phyloP scores from a whole-genome alignment of 352 stramenopile genomes.

The Nothophytophthora sp. region DNA sequence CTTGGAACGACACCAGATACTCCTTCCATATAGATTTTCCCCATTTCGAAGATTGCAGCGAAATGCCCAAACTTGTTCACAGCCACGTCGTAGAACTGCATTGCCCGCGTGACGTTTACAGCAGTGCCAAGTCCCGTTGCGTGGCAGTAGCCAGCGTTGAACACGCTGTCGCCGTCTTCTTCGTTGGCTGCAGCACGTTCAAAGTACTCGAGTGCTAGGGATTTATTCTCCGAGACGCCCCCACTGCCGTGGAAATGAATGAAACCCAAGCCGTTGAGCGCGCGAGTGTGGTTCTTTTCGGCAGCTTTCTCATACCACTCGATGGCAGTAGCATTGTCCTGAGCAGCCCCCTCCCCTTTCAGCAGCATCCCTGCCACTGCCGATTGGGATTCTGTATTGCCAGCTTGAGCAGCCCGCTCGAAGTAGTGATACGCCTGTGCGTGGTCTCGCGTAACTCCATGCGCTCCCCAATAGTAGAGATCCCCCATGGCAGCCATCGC shows the following conservation, averaged over 20 bases:
- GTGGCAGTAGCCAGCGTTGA: slow-evolving; percentile 89
- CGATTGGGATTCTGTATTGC: slow-evolving; percentile 57
- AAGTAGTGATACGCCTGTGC: slow-evolving; percentile 76
- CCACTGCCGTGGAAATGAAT: slow-evolving; percentile 85
- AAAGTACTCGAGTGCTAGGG: slow-evolving; percentile 80
- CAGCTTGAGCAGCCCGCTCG: slow-evolving; percentile 56
- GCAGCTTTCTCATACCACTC: slow-evolving; percentile 79
- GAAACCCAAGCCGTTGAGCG: slow-evolving; percentile 90
- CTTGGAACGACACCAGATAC: slow-evolving; percentile 22
- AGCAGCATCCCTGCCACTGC: slow-evolving; percentile 85
- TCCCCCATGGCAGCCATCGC: slow-evolving; percentile 88
- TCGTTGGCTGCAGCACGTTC: slow-evolving; percentile 73
- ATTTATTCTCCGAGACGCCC: slow-evolving; percentile 73
- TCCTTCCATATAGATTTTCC: slow-evolving; percentile 52
- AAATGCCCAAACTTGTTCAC: slow-evolving; percentile 85
- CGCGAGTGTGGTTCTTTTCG: slow-evolving; percentile 66
- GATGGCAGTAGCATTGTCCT: slow-evolving; percentile 78
- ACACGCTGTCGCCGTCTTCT: slow-evolving; percentile 87
- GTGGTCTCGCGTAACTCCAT: slow-evolving; percentile 76
- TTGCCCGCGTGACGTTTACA: slow-evolving; percentile 54
- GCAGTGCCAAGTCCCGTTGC: slow-evolving; percentile 58
- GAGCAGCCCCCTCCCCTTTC: slow-evolving; percentile 78
- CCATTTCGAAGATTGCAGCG: slow-evolving; percentile 77
- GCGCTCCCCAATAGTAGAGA: slow-evolving; percentile 89
- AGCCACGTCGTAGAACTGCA: slow-evolving; percentile 62